A percentile compares a stretch with the other conserved stretches of the same genome.
Evolutionary conservation across 805 yeast species (phyloP).

Genomic region (Sporopachydermia lactativora): DNA sequence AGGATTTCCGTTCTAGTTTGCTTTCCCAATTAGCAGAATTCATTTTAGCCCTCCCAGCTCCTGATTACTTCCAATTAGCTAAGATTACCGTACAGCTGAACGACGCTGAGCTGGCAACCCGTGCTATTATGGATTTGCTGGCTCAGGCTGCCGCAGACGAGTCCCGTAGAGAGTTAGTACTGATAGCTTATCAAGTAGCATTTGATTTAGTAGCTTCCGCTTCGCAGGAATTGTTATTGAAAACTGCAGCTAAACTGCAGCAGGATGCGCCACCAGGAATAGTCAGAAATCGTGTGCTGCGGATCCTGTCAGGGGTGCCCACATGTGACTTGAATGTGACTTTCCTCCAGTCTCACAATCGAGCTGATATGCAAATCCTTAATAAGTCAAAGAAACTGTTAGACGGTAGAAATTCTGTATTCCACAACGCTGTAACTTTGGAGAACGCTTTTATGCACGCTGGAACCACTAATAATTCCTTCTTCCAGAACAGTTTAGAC

Average conservation of each 20-base stretch:
- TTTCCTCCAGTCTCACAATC: slow-evolving; percentile 72
- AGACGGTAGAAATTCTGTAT: slow-evolving; percentile 87
- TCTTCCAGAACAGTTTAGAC: slow-evolving; percentile 79
- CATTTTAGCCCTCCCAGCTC: slow-evolving; percentile 40
- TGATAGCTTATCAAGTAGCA: slow-evolving; percentile 82
- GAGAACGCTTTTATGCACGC: slow-evolving; percentile 91
- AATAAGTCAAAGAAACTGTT: slow-evolving; percentile 67
- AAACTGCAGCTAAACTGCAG: slow-evolving; percentile 21
- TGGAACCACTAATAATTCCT: slow-evolving; percentile 91
- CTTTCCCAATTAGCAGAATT: slow-evolving; percentile 48
- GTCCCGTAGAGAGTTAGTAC: slow-evolving; percentile 28
- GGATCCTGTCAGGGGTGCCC: slow-evolving; percentile 78
- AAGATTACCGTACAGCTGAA: slow-evolving; percentile 83
- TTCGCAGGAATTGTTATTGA: slow-evolving; percentile 70
- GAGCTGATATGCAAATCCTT: slow-evolving; percentile 71
- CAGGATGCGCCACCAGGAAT: slow-evolving; percentile 15
- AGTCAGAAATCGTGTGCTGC: slow-evolving; percentile 18
- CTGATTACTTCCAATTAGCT: slow-evolving; percentile 74
- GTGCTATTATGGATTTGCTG: slow-evolving; percentile 50
- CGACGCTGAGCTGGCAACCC: slow-evolving; percentile 55
- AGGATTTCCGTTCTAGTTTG: slow-evolving; percentile 50
- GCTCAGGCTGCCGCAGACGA: slow-evolving; percentile 12
- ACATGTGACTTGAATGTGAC: slow-evolving; percentile 88
- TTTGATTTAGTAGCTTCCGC: slow-evolving; percentile 89
- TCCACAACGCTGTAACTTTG: slow-evolving; percentile 92